Conservation (phyloP, 2,329 filamentous ascomycete species). For the Hypoxylon sp. region DNA sequence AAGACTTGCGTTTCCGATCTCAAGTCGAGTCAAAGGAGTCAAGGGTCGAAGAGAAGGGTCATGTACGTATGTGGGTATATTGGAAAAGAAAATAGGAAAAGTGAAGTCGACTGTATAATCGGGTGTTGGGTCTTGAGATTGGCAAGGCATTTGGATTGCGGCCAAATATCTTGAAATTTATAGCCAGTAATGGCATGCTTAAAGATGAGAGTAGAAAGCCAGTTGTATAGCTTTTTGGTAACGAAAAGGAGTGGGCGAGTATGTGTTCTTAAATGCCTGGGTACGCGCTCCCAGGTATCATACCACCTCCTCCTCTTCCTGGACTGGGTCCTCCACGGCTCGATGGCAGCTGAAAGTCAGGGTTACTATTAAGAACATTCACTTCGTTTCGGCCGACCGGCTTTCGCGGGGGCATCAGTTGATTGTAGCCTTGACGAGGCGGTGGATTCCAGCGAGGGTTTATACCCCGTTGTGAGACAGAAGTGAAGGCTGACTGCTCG, state of each 20-base stretch:
- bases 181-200: neutral
- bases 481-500: conserved; percentile 88
- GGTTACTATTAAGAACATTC: conserved; percentile 80
- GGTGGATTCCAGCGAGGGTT: conserved; percentile 87
- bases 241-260: conserved; percentile 17
- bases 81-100: conserved; percentile 31
- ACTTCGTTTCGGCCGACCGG: conserved; percentile 72
- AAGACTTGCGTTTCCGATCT: conserved; percentile 21
- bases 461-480: conserved; percentile 85
- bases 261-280: conserved; percentile 51
- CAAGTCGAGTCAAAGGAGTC: conserved; percentile 19
- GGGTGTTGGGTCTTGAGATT: conserved; percentile 10
- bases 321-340: conserved; percentile 49
- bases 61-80: conserved; percentile 35
- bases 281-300: conserved; percentile 67
- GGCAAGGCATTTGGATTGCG: conserved; percentile 17
- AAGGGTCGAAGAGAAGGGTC: conserved; percentile 33
- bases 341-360: conserved; percentile 82
- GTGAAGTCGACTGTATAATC: conserved; percentile 13
- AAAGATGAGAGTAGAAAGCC: conserved; percentile 7
- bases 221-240: neutral
- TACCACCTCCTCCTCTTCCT: conserved; percentile 55
- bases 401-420: conserved; percentile 57
- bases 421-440: conserved; percentile 59
- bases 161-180: conserved; percentile 19